Percentiles rank a stretch among this genome's conserved stretches.
Conservation (phyloP, 768 basidiomycete genomes). For the Boletus fagicola region DNA sequence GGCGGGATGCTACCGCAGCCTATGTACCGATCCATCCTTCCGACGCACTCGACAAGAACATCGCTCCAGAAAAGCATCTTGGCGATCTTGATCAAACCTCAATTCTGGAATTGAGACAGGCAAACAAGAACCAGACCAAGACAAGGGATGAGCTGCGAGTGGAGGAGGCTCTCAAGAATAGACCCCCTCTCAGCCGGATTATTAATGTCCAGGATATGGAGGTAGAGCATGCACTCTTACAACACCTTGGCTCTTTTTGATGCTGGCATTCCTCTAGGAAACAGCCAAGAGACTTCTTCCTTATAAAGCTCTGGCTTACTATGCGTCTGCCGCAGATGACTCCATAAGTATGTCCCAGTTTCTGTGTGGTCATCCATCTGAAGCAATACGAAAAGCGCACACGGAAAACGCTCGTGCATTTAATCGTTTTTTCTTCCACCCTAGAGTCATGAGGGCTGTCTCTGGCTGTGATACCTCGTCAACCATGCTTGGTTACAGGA, state of each 20-base stretch:
- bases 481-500: slow-evolving; percentile 66
- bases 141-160: slow-evolving; percentile 73
- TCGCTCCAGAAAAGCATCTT: slow-evolving; percentile 69
- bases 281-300: slow-evolving; percentile 72
- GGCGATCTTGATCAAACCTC: slow-evolving; percentile 58
- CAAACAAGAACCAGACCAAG: slow-evolving; percentile 43
- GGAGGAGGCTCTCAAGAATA: slow-evolving; percentile 54
- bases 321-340: slow-evolving; percentile 85
- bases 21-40: slow-evolving; percentile 86
- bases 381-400: slow-evolving; percentile 42
- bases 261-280: slow-evolving; percentile 38
- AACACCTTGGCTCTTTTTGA: not conserved
- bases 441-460: slow-evolving; percentile 73
- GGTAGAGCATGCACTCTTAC: slow-evolving; percentile 36
- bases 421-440: slow-evolving; percentile 80
- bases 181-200: slow-evolving; percentile 67
- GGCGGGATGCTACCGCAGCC: slow-evolving; percentile 75
- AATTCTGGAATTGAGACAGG: slow-evolving; percentile 36
- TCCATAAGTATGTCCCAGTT: slow-evolving; percentile 58
- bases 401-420: slow-evolving; percentile 78
- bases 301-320: slow-evolving; percentile 77
- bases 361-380: slow-evolving; percentile 12
- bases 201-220: slow-evolving; percentile 82
- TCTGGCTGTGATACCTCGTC: slow-evolving; percentile 67
- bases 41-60: slow-evolving; percentile 70